A percentile compares a stretch with the other conserved stretches of the same genome.
These are phyloP conservation scores for Mrakiaceae sp. DNA, from an alignment of 1,284 basidiomycete species.

Conservation along the genomic window DNA sequence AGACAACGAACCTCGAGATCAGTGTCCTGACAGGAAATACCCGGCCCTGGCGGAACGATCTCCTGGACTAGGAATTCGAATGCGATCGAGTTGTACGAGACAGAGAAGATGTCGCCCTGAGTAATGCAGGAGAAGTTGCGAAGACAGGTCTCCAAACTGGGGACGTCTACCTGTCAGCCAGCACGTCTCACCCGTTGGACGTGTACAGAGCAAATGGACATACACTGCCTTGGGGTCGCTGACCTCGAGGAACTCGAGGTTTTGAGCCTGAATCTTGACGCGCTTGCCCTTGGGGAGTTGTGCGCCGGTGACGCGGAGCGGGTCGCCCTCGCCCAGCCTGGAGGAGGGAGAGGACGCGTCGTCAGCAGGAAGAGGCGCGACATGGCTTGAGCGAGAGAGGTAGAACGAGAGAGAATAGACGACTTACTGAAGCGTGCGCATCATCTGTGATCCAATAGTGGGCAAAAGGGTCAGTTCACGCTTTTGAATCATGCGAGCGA, in stretches of 20 bases:
- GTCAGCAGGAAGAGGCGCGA: too few species aligned
- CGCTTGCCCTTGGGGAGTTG: conserved; percentile 86
- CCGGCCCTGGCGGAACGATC: conserved; percentile 56
- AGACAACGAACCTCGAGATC: conserved; percentile 67
- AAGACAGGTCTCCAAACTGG: conserved; percentile 83
- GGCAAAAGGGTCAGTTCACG: too few species aligned
- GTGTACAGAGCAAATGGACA: conserved; percentile 30
- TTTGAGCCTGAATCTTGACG: conserved; percentile 94
- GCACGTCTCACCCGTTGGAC: not conserved
- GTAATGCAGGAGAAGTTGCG: conserved; percentile 86
- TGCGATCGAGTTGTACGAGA: conserved; percentile 79
- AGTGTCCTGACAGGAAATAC: conserved; percentile 86
- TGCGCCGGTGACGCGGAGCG: conserved; percentile 79
- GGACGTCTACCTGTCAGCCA: not conserved
- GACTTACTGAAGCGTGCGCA: conserved; percentile 61
- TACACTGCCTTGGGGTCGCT: conserved; percentile 92
- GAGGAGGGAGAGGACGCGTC: not conserved
- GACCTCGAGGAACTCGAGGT: conserved; percentile 82
- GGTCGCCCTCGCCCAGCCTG: conserved; percentile 84
- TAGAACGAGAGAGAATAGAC: not conserved
- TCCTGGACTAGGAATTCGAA: conserved; percentile 97
- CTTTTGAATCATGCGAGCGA: too few species aligned
- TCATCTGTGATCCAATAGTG: conserved; percentile 50
- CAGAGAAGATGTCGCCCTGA: conserved; percentile 85
- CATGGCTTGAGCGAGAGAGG: not conserved